phyloP scores from a whole-genome alignment of 768 basidiomycete species.

The Pisolithus sp. region DNA sequence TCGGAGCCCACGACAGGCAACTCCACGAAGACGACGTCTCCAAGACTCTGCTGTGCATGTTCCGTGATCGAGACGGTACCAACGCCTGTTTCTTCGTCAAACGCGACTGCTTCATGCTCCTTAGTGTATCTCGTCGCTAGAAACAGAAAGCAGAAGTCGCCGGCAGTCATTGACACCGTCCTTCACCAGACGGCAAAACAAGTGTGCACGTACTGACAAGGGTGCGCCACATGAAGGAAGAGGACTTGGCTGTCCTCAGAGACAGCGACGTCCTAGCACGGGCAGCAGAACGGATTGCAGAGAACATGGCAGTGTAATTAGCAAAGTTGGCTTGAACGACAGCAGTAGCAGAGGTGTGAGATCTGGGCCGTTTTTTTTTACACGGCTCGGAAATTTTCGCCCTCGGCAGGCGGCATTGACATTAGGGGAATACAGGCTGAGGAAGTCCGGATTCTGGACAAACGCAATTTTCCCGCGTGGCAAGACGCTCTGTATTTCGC shows the following conservation, averaged over 20 bases:
- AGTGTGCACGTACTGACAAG: conserved; percentile 5
- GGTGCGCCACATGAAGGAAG: background rate
- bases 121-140: conserved; percentile 73
- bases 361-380: conserved; percentile 4
- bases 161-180: background rate
- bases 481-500: background rate
- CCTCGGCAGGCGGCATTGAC: conserved; percentile 3
- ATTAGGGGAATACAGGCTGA: background rate
- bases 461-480: no score
- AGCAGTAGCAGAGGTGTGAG: conserved; percentile 5
- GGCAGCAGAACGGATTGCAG: background rate
- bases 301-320: conserved; percentile 5
- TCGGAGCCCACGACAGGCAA: conserved; percentile 60
- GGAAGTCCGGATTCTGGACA: no score
- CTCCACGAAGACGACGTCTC: conserved; percentile 97
- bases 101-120: conserved; percentile 83
- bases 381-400: background rate
- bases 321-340: background rate
- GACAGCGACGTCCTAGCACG: background rate
- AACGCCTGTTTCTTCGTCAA: conserved; percentile 68
- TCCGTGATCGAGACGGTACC: conserved; percentile 85
- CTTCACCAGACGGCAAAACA: background rate
- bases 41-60: conserved; percentile 85
- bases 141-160: background rate
- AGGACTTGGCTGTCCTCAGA: background rate